Evolutionary conservation across 2,329 filamentous ascomycete species (phyloP).

Genomic region (Aureobasidium namibiae): DNA sequence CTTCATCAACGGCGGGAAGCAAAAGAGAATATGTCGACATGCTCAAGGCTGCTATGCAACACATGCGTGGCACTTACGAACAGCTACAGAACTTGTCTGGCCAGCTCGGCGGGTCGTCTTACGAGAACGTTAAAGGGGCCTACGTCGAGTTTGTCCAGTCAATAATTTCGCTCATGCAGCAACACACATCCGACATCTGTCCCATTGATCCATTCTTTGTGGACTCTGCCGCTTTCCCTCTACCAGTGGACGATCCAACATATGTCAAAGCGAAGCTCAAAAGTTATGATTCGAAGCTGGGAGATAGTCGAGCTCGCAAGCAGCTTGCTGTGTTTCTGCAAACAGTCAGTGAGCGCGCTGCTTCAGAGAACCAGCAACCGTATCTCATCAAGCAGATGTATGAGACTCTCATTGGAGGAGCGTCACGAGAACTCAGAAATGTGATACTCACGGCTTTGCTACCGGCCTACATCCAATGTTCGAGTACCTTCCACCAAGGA

Average conservation of each 20-base stretch:
- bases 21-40: constrained; percentile 43
- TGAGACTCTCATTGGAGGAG: constrained; percentile 36
- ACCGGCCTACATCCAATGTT: constrained; percentile 47
- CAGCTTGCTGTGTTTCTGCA: constrained; percentile 52
- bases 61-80: constrained; percentile 54
- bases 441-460: constrained; percentile 48
- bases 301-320: constrained; percentile 40
- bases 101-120: constrained; percentile 13
- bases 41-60: constrained; percentile 48
- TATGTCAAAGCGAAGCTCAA: constrained; percentile 56
- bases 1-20: constrained; percentile 26
- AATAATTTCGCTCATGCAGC: constrained; percentile 51
- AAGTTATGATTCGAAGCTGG: constrained; percentile 48
- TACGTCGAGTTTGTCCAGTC: constrained; percentile 56
- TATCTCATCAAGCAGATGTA: constrained; percentile 49
- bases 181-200: constrained; percentile 51
- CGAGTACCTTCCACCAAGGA: constrained; percentile 37
- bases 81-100: constrained; percentile 34
- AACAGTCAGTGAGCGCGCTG: constrained; percentile 50
- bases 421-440: constrained; percentile 31
- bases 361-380: constrained; percentile 47
- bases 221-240: constrained; percentile 51
- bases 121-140: constrained; percentile 34
- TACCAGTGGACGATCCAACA: constrained; percentile 51
- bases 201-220: constrained; percentile 52